Evolutionary conservation across 2,329 filamentous ascomycete species (phyloP).

Genomic region (Xylaria sp.): DNA sequence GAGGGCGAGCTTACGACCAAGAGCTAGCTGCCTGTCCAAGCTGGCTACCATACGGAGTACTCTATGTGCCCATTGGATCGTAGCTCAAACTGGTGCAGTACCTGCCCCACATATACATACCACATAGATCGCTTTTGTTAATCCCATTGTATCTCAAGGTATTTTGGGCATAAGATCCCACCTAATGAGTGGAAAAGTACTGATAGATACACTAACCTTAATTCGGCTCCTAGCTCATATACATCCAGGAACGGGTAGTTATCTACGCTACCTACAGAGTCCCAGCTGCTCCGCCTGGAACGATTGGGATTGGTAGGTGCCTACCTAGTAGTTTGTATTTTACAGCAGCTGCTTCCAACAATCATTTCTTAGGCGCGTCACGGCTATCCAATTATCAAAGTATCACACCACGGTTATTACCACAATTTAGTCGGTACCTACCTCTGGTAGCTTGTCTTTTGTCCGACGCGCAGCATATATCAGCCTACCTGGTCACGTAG

Average conservation of each 20-base stretch:
- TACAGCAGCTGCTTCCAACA: slow-evolving; percentile 17
- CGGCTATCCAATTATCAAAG: slow-evolving; percentile 8
- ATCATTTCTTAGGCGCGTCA: slow-evolving; percentile 27
- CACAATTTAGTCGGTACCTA: slow-evolving; percentile 7
- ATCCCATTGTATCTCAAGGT: background rate
- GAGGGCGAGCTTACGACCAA: slow-evolving; percentile 45
- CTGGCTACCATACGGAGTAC: background rate
- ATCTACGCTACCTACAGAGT: background rate
- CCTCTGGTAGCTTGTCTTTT: background rate
- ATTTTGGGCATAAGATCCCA: no score
- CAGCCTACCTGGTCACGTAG: slow-evolving; percentile 4
- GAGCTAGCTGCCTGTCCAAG: slow-evolving; percentile 45
- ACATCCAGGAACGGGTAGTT: background rate
- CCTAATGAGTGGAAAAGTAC: background rate
- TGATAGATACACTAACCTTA: background rate
- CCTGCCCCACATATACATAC: slow-evolving; percentile 4
- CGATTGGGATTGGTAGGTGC: slow-evolving; percentile 6
- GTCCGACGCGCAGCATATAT: background rate
- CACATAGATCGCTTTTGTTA: background rate
- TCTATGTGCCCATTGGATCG: no score
- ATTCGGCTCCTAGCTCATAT: background rate
- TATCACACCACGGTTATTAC: slow-evolving; percentile 5
- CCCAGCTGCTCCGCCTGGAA: background rate
- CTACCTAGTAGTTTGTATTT: slow-evolving; percentile 20
- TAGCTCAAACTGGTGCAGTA: background rate